phyloP scores from a whole-genome alignment of 2,329 filamentous ascomycete genomes.

The Penicillium sp. region DNA sequence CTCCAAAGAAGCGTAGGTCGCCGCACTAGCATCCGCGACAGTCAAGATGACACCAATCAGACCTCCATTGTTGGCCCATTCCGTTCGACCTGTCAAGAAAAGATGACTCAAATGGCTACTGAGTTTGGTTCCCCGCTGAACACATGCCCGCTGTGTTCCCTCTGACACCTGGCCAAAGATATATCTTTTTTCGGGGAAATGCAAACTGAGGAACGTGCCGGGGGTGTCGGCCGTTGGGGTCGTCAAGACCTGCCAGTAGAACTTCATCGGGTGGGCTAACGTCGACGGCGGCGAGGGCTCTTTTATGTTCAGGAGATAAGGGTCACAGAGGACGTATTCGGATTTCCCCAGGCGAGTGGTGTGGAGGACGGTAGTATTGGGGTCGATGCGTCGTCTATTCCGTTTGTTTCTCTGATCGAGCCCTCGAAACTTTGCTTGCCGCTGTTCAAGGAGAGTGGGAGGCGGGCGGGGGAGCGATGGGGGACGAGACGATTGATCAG shows the following conservation, averaged over 20 bases:
- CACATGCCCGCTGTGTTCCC: slow-evolving; percentile 78
- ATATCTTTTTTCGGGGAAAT: slow-evolving; percentile 82
- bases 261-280: slow-evolving; percentile 64
- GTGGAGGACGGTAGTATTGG: not conserved
- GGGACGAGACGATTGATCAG: not conserved
- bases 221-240: slow-evolving; percentile 87
- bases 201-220: slow-evolving; percentile 75
- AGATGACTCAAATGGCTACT: slow-evolving; percentile 69
- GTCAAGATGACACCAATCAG: slow-evolving; percentile 84
- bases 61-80: slow-evolving; percentile 79
- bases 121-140: slow-evolving; percentile 69
- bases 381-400: not conserved
- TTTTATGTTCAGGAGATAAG: slow-evolving; percentile 16
- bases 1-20: slow-evolving; percentile 47
- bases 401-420: not conserved
- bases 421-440: not conserved
- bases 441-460: not conserved
- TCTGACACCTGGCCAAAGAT: slow-evolving; percentile 82
- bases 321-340: slow-evolving; percentile 32
- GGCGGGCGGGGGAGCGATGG: not conserved
- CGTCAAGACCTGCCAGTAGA: slow-evolving; percentile 73
- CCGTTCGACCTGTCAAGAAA: slow-evolving; percentile 78
- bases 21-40: slow-evolving; percentile 68
- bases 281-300: slow-evolving; percentile 1
- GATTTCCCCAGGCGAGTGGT: not conserved